phyloP scores from a whole-genome alignment of 2,329 filamentous ascomycete species.

The Didymella sp. region DNA sequence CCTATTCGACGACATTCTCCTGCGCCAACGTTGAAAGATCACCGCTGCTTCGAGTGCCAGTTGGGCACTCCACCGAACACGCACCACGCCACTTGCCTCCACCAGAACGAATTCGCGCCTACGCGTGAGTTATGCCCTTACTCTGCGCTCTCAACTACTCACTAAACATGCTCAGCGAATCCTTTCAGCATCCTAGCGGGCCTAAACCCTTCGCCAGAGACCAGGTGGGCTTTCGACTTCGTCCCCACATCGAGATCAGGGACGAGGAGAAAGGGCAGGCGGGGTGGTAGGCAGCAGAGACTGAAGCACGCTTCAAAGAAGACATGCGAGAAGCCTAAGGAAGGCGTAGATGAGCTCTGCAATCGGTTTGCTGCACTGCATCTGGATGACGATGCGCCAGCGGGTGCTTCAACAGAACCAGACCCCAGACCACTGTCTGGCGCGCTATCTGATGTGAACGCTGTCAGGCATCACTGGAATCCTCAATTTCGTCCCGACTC shows the following conservation, averaged over 20 bases:
- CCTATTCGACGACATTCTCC: constrained; percentile 15
- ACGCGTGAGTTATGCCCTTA: constrained; percentile 24
- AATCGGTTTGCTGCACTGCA: constrained; percentile 16
- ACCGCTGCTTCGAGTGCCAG: constrained; percentile 23
- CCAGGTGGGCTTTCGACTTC: constrained; percentile 32
- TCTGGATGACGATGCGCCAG: constrained; percentile 14
- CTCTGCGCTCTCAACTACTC: background rate
- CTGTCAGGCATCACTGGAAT: constrained; percentile 33
- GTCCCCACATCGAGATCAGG: constrained; percentile 11
- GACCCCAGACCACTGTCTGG: background rate
- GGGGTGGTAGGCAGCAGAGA: constrained; percentile 26
- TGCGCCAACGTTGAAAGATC: constrained; percentile 17
- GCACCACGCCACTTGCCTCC: constrained; percentile 20
- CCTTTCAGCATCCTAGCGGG: constrained; percentile 39
- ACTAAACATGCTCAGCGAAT: constrained; percentile 29
- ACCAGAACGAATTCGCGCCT: constrained; percentile 31
- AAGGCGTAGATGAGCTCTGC: constrained; percentile 18
- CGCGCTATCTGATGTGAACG: constrained; percentile 6
- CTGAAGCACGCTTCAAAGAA: constrained; percentile 14
- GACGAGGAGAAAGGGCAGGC: constrained; percentile 28
- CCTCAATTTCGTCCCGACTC: constrained; percentile 31
- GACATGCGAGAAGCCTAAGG: constrained; percentile 1
- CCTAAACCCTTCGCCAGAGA: constrained; percentile 28
- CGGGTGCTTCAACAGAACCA: background rate
- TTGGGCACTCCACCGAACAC: constrained; percentile 8